phyloP scores from a whole-genome alignment of 148 eudicot genomes.

The Persicaria tinctoria region DNA sequence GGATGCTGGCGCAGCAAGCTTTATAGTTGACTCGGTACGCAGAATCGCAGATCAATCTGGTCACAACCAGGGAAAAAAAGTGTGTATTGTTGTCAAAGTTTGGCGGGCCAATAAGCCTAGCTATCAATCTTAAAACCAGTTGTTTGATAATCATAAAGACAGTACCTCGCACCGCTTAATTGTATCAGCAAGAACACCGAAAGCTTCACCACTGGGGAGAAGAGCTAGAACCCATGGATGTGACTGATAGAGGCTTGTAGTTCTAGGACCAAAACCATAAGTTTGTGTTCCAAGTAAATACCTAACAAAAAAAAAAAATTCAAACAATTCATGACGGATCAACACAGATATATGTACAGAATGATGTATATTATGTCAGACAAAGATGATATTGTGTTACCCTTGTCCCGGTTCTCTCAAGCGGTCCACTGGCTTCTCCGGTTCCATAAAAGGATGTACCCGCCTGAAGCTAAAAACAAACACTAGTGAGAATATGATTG shows the following conservation, averaged over 20 bases:
- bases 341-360: not conserved
- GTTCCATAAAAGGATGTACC: slow-evolving; percentile 97
- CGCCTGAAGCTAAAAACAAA: slow-evolving; percentile 45
- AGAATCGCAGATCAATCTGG: slow-evolving; percentile 93
- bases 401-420: slow-evolving; percentile 90
- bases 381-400: slow-evolving; percentile 31
- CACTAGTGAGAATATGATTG: not conserved
- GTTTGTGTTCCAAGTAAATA: slow-evolving; percentile 93
- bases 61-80: not conserved
- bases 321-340: not conserved
- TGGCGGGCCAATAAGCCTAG: too few relatives aligned
- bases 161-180: slow-evolving; percentile 88
- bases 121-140: too few relatives aligned
- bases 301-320: slow-evolving; percentile 30
- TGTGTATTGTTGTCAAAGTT: too few relatives aligned
- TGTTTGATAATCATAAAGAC: too few relatives aligned
- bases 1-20: slow-evolving; percentile 42
- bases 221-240: slow-evolving; percentile 96
- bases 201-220: slow-evolving; percentile 72
- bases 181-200: slow-evolving; percentile 95
- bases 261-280: slow-evolving; percentile 92
- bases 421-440: slow-evolving; percentile 96
- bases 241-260: slow-evolving; percentile 87
- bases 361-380: not conserved
- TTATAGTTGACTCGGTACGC: slow-evolving; percentile 57